phyloP scores from a whole-genome alignment of 2,329 filamentous ascomycete species.

The Leptosphaerulina australis region DNA sequence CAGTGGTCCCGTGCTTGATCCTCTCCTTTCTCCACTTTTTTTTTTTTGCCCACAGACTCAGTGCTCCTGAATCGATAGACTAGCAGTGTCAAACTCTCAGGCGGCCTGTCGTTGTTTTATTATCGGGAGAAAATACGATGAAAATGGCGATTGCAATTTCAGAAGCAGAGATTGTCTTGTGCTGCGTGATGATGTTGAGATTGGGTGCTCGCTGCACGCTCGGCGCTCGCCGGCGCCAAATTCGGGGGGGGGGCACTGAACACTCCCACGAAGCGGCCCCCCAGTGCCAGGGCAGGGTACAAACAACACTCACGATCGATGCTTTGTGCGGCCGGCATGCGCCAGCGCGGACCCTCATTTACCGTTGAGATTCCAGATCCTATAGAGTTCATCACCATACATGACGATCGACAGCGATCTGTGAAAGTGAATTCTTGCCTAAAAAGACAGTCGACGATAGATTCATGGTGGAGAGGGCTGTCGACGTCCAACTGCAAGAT shows the following conservation, averaged over 20 bases:
- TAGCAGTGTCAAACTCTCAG: constrained; percentile 6
- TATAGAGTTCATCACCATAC: constrained; percentile 5
- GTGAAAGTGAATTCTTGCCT: constrained; percentile 12
- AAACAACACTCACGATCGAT: constrained; percentile 10
- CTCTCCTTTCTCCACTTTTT: constrained; percentile 18
- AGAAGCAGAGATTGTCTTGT: constrained; percentile 12
- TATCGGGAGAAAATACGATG: constrained; percentile 7
- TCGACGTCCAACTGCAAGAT: background rate
- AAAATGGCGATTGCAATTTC: constrained; percentile 22
- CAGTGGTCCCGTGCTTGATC: constrained; percentile 8
- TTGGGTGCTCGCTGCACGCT: constrained; percentile 13
- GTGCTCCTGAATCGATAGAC: constrained; percentile 23
- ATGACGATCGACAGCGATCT: constrained; percentile 15
- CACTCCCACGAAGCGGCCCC: constrained; percentile 16
- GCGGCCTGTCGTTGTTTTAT: constrained; percentile 7
- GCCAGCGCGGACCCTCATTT: constrained; percentile 10
- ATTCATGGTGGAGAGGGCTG: constrained; percentile 9
- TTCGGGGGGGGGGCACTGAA: constrained; percentile 19
- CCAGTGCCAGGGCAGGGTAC: too few relatives aligned
- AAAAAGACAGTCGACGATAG: constrained; percentile 14
- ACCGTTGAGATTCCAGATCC: constrained; percentile 12
- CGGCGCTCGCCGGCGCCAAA: constrained; percentile 18
- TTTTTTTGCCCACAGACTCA: constrained; percentile 13
- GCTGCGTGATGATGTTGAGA: constrained; percentile 18
- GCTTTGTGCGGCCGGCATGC: background rate